phyloP scores from a whole-genome alignment of 2,329 filamentous ascomycete species.

The Trichophyton rubrum region DNA sequence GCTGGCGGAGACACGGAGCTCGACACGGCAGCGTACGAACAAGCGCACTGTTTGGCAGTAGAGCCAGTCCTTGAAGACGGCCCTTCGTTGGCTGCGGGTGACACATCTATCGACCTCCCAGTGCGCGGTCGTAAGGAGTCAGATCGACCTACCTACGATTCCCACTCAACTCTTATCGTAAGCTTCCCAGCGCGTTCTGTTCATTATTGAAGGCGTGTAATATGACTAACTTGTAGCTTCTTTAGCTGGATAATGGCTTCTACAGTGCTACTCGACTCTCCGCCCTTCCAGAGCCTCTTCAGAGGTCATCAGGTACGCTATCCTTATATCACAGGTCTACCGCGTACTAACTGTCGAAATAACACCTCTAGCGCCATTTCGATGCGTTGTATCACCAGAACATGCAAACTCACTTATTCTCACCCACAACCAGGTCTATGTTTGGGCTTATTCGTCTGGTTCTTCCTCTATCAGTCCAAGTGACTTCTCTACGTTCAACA shows the following conservation, averaged over 20 bases:
- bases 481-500: constrained; percentile 55
- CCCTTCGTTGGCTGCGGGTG: neutral
- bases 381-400: constrained; percentile 52
- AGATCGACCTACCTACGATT: neutral
- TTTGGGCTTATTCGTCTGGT: constrained; percentile 64
- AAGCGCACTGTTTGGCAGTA: constrained; percentile 12
- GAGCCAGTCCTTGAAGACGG: neutral
- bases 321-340: constrained; percentile 1
- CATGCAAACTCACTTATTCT: constrained; percentile 67
- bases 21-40: constrained; percentile 15
- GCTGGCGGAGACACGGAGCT: constrained; percentile 7
- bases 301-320: constrained; percentile 50
- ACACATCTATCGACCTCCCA: constrained; percentile 10
- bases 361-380: constrained; percentile 43
- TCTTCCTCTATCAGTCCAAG: constrained; percentile 33
- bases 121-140: neutral
- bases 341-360: neutral
- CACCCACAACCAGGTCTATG: constrained; percentile 67
- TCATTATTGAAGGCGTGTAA: neutral
- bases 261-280: constrained; percentile 79
- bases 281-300: constrained; percentile 65
- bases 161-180: neutral
- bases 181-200: neutral
- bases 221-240: constrained; percentile 9
- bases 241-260: constrained; percentile 69